Base-by-base conservation (phyloP, 331 rosid genomes). In the Malus hybrid region DNA sequence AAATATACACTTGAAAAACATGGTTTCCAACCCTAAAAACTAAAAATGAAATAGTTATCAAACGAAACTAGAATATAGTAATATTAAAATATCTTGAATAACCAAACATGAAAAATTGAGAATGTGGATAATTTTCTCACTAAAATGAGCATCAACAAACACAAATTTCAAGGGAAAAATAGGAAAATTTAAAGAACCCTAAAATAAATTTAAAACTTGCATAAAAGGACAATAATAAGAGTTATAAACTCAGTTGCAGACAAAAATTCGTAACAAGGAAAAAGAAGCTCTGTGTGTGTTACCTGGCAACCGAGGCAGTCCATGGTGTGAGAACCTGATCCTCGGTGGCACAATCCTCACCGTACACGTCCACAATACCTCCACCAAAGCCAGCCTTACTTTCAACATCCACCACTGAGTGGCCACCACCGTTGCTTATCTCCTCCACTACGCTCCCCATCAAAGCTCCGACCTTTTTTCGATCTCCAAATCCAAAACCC, bases 251-350 rank as follows among this genome's bases (percentile, higher is more conserved):
- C 15, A 5, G 48, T 33, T 34, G 14, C 69, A 65, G 46, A 68
- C 72, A 48, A 71, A 53, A 30, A 60, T 42, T 42, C 57, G 33
- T 32, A 36, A 60, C 2, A 19, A 5, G 19, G 26, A 64, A 34
- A 72, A 7, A 28, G 15, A 3, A 63, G 1, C 42, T 28, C 29
- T 15, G 18, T 22, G 13, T 42, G 3, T 10, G 73, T 80, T 58
- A 93, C 98, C 98, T 94, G 18, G 99, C 89, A 68, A 90, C 97
- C 9, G 99, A 92, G 84, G 86, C 86, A 72, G 86, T 80, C 97
- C 97, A 90, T n/a, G 99, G 99, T 19, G 99, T 94, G 80, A 94
- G 82, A 80, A 88, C 92, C 82, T 94, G 96, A 56, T 86, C 96
- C 78, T 87, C 96, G 0, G 98, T 88, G 84, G 93, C 96, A 63